Evolutionary conservation across 2,329 filamentous ascomycete genomes (phyloP).

Genomic region (Dendryphion nanum): DNA sequence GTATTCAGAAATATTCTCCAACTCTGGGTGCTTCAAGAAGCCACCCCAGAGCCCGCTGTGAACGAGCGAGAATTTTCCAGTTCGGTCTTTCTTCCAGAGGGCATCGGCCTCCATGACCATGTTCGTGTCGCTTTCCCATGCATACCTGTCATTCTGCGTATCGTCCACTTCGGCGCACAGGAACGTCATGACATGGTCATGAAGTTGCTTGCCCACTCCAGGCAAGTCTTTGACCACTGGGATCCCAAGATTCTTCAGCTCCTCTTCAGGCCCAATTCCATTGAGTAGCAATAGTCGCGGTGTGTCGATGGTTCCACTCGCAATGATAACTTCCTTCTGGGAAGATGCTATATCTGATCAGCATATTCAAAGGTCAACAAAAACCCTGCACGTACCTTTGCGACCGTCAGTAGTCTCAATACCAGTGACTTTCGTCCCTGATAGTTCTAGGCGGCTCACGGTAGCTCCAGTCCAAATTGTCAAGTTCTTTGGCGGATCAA

Average conservation of each 20-base stretch:
- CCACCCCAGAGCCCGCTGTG: constrained; percentile 53
- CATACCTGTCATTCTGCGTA: constrained; percentile 39
- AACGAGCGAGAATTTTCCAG: constrained; percentile 35
- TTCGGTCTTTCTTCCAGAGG: constrained; percentile 42
- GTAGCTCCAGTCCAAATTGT: constrained; percentile 50
- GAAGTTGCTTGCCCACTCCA: constrained; percentile 46
- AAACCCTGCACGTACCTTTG: constrained; percentile 29
- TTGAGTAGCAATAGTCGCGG: constrained; percentile 48
- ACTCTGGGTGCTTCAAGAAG: constrained; percentile 48
- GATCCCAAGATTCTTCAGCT: constrained; percentile 45
- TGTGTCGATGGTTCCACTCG: constrained; percentile 32
- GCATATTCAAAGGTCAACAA: not conserved
- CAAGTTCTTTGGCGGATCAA: constrained; percentile 51
- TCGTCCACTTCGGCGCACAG: constrained; percentile 47
- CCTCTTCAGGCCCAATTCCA: constrained; percentile 46
- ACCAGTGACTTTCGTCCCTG: constrained; percentile 27
- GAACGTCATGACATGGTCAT: constrained; percentile 46
- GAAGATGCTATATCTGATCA: constrained; percentile 13
- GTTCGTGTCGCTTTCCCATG: constrained; percentile 31
- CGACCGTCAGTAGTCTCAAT: constrained; percentile 27
- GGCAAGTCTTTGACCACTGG: constrained; percentile 40
- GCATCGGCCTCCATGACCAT: constrained; percentile 44
- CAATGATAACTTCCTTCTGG: constrained; percentile 35
- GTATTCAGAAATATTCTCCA: constrained; percentile 42
- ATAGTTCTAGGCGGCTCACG: constrained; percentile 38